Evolutionary conservation across 140 eudicot species (phyloP).

Genomic region (Anethum foeniculum): DNA sequence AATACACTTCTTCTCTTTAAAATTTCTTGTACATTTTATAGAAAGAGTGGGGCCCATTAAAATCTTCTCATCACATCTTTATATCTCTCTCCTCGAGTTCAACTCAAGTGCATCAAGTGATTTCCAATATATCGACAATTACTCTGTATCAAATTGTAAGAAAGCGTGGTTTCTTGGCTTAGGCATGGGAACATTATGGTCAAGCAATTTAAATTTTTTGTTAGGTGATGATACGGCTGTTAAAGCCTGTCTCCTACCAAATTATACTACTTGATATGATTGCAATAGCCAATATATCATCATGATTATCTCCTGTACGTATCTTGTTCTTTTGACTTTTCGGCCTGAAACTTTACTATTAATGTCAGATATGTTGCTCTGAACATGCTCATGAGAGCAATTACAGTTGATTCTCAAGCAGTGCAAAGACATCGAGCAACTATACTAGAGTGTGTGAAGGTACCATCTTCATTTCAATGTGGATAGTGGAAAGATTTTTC

Average conservation of each 20-base stretch:
- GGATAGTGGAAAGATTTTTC: not conserved
- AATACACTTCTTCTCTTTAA: not conserved
- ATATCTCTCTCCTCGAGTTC: not conserved
- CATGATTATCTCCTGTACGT: not conserved
- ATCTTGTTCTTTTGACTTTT: slow-evolving; percentile 2
- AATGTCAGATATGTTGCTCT: slow-evolving; percentile 81
- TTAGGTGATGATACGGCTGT: not conserved
- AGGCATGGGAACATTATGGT: not conserved
- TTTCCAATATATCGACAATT: not conserved
- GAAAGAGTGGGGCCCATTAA: not conserved
- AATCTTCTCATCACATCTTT: not conserved
- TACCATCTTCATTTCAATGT: slow-evolving; percentile 17
- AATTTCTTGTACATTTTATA: not conserved
- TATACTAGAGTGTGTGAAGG: slow-evolving; percentile 97
- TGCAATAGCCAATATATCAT: not conserved
- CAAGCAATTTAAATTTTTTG: not conserved
- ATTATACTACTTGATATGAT: not conserved
- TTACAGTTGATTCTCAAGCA: slow-evolving; percentile 82
- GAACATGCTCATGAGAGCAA: slow-evolving; percentile 92
- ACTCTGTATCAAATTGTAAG: not conserved
- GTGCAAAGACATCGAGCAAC: slow-evolving; percentile 98
- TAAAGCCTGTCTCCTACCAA: not conserved
- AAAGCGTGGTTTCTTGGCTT: not conserved
- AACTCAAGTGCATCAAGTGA: not conserved
- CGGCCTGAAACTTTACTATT: slow-evolving; percentile 5